Evolutionary conservation across 352 stramenopile species (phyloP), one percentile per base, ranked within the genome.

Genomic region (Globisporangium acanthophoron): DNA sequence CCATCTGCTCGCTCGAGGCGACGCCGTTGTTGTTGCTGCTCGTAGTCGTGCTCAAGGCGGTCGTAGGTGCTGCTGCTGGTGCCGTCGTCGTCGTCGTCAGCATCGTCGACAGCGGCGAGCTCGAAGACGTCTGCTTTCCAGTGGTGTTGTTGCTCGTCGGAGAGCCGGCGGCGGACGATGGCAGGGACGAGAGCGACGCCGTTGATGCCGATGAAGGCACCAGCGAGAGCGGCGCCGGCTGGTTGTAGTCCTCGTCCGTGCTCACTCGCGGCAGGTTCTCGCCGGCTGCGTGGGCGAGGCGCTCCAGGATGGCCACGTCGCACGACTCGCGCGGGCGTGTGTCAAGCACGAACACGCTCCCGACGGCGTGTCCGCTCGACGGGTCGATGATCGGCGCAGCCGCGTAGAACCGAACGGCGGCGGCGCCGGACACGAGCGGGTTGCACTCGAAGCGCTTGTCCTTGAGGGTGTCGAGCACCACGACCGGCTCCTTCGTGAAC

Each of bases 321-420:
- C 73, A 88, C 13, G 78, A 74, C 59, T 88, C 78, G 37, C 84
- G 78, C 16, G 84, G 78, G 7, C 78, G 80, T 29, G 79, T 90
- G 58, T 94, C 85, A 12, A 94, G 61, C n/a, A 94, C 85, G 62
- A 94, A 94, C 29, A 94, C 80, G 29, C 70, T 89, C 4, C 85
- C 85, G 6, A 94, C 52, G 46, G 71, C 76, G 54, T 86, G 69
- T 3, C 81, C 82, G 5, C 73, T 80, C 45, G 70, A 69, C 1
- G 64, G 76, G 51, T 88, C 73, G 13, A 92, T 51, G 53, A 94
- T 88, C 5, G 85, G 85, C 15, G 80, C 85, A 18, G 77, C 69
- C 5, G 96, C 96, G 71, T 98, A 98, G 64, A 98, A 98, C n/a
- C 94, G 85, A 39, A 98, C 87, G 49, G 87, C 74, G 5, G 92